These are phyloP conservation scores for Cladophialophora psammophila DNA, from an alignment of 2,329 filamentous ascomycete genomes.

Conservation along the genomic window DNA sequence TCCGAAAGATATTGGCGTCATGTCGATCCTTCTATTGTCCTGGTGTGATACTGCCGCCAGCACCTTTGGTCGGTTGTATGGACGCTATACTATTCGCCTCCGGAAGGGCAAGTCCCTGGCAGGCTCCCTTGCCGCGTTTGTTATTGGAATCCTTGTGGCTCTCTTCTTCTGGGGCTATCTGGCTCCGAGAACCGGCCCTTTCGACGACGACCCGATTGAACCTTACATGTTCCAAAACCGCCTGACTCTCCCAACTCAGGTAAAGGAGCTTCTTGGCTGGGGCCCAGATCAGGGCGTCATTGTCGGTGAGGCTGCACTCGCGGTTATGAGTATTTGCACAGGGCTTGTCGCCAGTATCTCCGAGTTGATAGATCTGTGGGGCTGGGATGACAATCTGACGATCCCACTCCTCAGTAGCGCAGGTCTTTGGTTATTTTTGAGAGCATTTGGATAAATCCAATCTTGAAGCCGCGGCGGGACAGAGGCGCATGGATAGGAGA, in stretches of 20 bases:
- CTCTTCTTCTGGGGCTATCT: conserved; percentile 88
- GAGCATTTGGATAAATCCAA: conserved; percentile 69
- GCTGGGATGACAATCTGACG: conserved; percentile 96
- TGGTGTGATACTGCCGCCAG: conserved; percentile 99
- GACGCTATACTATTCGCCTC: conserved; percentile 84
- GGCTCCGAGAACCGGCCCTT: conserved; percentile 71
- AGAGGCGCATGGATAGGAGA: conserved; percentile 11
- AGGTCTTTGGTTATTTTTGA: conserved; percentile 90
- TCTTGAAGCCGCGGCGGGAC: background rate
- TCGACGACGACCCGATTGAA: conserved; percentile 68
- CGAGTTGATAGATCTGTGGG: conserved; percentile 89
- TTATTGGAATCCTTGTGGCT: conserved; percentile 82
- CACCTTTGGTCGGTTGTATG: conserved; percentile 90
- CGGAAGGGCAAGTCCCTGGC: conserved; percentile 90
- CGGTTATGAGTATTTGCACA: conserved; percentile 81
- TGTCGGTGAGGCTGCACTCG: conserved; percentile 74
- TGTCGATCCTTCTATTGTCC: conserved; percentile 87
- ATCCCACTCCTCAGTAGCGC: conserved; percentile 90
- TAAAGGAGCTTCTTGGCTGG: conserved; percentile 68
- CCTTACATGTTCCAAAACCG: conserved; percentile 80
- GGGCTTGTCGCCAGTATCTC: conserved; percentile 88
- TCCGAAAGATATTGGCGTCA: conserved; percentile 90
- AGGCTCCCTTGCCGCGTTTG: conserved; percentile 82
- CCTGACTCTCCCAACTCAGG: conserved; percentile 71
- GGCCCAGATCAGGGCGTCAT: conserved; percentile 67